Conservation (phyloP, 164 flowering plant species). For the Nymphaea thermarum region DNA sequence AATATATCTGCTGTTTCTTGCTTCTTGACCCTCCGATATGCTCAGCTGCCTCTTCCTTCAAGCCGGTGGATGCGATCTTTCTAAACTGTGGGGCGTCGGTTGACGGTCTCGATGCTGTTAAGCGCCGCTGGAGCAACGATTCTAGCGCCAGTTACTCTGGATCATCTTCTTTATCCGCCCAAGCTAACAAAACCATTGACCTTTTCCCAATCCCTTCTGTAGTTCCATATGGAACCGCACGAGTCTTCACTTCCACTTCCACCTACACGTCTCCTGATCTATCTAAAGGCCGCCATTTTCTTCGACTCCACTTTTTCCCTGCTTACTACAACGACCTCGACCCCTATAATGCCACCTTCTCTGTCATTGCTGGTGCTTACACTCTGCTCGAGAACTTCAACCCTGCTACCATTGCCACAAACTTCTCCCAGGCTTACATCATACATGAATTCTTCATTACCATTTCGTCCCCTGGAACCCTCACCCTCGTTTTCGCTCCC, state of each 20-base stretch:
- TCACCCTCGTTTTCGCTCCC: constrained; percentile 40
- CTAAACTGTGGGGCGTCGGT: constrained; percentile 32
- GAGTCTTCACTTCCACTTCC: constrained; percentile 35
- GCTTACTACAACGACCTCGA: constrained; percentile 28
- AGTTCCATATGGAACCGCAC: constrained; percentile 56
- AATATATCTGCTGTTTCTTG: not conserved
- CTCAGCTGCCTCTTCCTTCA: not conserved
- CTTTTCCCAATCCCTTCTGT: constrained; percentile 48
- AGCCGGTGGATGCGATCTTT: constrained; percentile 4
- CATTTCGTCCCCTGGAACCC: not conserved
- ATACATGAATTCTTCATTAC: constrained; percentile 37
- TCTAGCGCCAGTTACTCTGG: constrained; percentile 27
- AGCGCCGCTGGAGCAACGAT: constrained; percentile 30
- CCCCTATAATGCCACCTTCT: constrained; percentile 33
- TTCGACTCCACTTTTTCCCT: constrained; percentile 76
- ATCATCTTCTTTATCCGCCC: constrained; percentile 9
- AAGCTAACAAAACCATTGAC: constrained; percentile 36
- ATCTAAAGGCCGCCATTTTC: constrained; percentile 16
- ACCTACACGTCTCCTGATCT: constrained; percentile 25
- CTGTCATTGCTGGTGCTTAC: constrained; percentile 27
- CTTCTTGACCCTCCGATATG: not conserved
- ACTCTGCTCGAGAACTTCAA: constrained; percentile 61
- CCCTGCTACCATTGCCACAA: constrained; percentile 53
- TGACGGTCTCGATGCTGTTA: constrained; percentile 28
- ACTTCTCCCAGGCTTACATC: constrained; percentile 58